Evolutionary conservation across 257 asterid genomes (phyloP), one percentile per base, ranked within the genome.

Genomic region (Voacanga thouarsii): DNA sequence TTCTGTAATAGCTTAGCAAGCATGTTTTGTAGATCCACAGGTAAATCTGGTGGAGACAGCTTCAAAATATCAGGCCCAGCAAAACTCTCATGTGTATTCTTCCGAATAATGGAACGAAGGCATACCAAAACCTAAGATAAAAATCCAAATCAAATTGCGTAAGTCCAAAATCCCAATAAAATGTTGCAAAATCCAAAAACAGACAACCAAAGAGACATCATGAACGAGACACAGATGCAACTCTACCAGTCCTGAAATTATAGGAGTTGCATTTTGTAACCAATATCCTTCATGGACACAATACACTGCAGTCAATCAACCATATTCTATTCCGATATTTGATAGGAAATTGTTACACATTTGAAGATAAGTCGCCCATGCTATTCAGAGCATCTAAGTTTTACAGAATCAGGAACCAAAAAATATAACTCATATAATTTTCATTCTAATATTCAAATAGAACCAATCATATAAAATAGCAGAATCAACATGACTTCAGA

Each of bases 31-130:
- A 85, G 76, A 57, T 82, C 83, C 50, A 84, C 30, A 24, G 89
- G 80, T 61, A 88, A 78, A 77, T 83, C 84, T 69, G 68, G 74
- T 60, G 86, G 91, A 77, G 85, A 77, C 80, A 85, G 87, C 88
- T 82, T 88, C 88, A 79, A 51, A 70, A 61, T 69, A 68, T 77
- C 85, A 59, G 63, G 84, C 56, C 82, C 78, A 41, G 65, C 81
- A 19, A 77, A 59, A 59, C 64, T 74, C 70, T 75, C 77, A 64
- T 63, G 82, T 50, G 79, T 85, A 50, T 70, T 78, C 56, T 77
- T 85, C 63, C 85, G 75, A 43, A 88, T 68, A 79, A 88, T 76
- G 7, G 71, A 82, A 49, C 91, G 88, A 80, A 86, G 84, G 57
- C 85, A 82, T 73, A 84, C 88, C 82, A 88, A 82, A 78, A 88